Conservation (phyloP, 2,329 filamentous ascomycete genomes). For the Clarireedia sp. region DNA sequence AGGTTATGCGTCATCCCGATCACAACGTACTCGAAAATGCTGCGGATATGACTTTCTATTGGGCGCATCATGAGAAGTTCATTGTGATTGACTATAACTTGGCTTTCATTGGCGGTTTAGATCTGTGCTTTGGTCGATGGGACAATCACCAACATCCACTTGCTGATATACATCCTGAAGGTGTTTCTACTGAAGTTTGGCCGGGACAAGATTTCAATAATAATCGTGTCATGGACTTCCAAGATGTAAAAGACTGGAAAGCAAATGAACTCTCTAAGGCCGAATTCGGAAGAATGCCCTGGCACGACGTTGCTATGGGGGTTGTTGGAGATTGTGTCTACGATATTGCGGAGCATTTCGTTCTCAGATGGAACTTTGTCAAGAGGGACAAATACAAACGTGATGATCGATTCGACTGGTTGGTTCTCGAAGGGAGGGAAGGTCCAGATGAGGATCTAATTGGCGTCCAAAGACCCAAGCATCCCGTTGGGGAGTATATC, state of each 20-base stretch:
- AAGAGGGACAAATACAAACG: constrained; percentile 98
- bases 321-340: constrained; percentile 83
- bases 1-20: constrained; percentile 82
- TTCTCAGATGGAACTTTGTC: constrained; percentile 91
- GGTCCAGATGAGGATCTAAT: constrained; percentile 77
- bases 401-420: constrained; percentile 74
- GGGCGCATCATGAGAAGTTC: constrained; percentile 97
- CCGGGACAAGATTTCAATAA: constrained; percentile 98
- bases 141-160: constrained; percentile 79
- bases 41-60: constrained; percentile 94
- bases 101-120: constrained; percentile 89
- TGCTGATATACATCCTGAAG: constrained; percentile 79
- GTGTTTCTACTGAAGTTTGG: constrained; percentile 76
- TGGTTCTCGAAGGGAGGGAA: constrained; percentile 67
- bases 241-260: constrained; percentile 86
- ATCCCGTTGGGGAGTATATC: constrained; percentile 81
- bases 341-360: constrained; percentile 93
- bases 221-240: constrained; percentile 91
- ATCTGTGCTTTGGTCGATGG: constrained; percentile 94
- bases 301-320: constrained; percentile 94
- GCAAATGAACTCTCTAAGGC: constrained; percentile 86
- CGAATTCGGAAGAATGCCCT: constrained; percentile 92
- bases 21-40: constrained; percentile 93
- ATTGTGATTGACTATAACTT: constrained; percentile 86
- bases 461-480: constrained; percentile 79